Evolutionary conservation across 2,329 filamentous ascomycete species (phyloP).

Genomic region (Ascochyta lentis): DNA sequence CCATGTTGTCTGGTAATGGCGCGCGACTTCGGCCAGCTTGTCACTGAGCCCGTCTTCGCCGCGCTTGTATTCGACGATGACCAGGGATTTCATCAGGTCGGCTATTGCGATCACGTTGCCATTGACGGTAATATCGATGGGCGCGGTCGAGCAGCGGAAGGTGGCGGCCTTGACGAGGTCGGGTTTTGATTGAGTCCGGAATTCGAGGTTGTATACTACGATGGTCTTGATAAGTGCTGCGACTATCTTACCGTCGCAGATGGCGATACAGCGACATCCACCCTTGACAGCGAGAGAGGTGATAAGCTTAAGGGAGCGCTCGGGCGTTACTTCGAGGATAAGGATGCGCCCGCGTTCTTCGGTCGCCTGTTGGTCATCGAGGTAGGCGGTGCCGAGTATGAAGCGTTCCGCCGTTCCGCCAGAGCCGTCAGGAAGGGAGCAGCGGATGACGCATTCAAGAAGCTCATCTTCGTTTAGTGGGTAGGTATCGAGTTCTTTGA

Average conservation of each 20-base stretch:
- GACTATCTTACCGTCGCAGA: slow-evolving; percentile 76
- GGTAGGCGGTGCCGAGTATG: slow-evolving; percentile 85
- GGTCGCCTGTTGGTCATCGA: slow-evolving; percentile 65
- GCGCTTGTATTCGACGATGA: slow-evolving; percentile 74
- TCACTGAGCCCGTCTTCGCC: slow-evolving; percentile 64
- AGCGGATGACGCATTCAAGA: slow-evolving; percentile 82
- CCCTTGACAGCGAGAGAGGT: slow-evolving; percentile 75
- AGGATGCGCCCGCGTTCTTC: slow-evolving; percentile 75
- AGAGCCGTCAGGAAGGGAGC: slow-evolving; percentile 69
- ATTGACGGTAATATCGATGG: slow-evolving; percentile 78
- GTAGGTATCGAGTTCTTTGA: slow-evolving; percentile 77
- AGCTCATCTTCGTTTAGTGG: slow-evolving; percentile 73
- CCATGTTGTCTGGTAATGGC: slow-evolving; percentile 85
- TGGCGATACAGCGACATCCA: slow-evolving; percentile 78
- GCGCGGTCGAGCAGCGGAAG: slow-evolving; percentile 83
- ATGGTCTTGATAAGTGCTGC: slow-evolving; percentile 88
- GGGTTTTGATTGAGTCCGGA: slow-evolving; percentile 60
- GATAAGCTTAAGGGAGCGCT: slow-evolving; percentile 75
- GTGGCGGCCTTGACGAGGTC: slow-evolving; percentile 73
- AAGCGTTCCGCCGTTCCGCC: slow-evolving; percentile 74
- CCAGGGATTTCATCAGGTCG: slow-evolving; percentile 92
- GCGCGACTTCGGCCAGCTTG: slow-evolving; percentile 73
- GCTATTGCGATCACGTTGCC: slow-evolving; percentile 80
- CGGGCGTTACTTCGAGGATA: slow-evolving; percentile 80
- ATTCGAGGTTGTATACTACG: slow-evolving; percentile 64